Percentiles rank a stretch among this genome's conserved stretches.
These are phyloP conservation scores for Penicillium nordicum DNA, from an alignment of 2,329 filamentous ascomycete genomes.

Conservation along the genomic window DNA sequence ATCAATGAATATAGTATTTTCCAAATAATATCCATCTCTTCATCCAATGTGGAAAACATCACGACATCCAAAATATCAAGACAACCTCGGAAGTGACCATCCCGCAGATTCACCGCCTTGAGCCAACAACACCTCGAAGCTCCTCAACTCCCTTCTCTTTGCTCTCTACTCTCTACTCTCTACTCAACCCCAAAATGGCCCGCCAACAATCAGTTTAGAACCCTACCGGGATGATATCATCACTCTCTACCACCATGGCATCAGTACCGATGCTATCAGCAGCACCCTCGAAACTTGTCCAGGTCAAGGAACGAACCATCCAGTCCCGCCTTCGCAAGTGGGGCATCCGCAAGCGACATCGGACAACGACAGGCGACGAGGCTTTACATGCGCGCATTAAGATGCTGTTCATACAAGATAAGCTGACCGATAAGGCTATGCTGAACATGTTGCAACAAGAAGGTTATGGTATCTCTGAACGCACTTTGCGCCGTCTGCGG, in stretches of 20 bases:
- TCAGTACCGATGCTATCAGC: conserved; percentile 24
- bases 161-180: not conserved
- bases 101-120: conserved; percentile 19
- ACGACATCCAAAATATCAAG: not conserved
- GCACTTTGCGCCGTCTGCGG: conserved; percentile 23
- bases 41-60: not conserved
- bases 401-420: conserved; percentile 21
- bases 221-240: conserved; percentile 25
- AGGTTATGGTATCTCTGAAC: conserved; percentile 25
- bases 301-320: conserved; percentile 25
- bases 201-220: conserved; percentile 26
- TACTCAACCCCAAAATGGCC: conserved; percentile 14
- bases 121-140: not conserved
- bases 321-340: conserved; percentile 27
- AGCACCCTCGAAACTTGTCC: conserved; percentile 20
- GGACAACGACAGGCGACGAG: conserved; percentile 23
- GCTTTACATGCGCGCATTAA: conserved; percentile 22
- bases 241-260: conserved; percentile 20
- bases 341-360: conserved; percentile 26
- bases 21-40: not conserved
- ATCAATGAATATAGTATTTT: not conserved
- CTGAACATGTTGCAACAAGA: conserved; percentile 22
- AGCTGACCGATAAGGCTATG: conserved; percentile 26
- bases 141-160: not conserved
- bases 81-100: not conserved